A percentile compares a stretch with the other conserved stretches of the same genome.
Conservation (phyloP, 2,329 filamentous ascomycete genomes). For the Fusarium pininemorale region DNA sequence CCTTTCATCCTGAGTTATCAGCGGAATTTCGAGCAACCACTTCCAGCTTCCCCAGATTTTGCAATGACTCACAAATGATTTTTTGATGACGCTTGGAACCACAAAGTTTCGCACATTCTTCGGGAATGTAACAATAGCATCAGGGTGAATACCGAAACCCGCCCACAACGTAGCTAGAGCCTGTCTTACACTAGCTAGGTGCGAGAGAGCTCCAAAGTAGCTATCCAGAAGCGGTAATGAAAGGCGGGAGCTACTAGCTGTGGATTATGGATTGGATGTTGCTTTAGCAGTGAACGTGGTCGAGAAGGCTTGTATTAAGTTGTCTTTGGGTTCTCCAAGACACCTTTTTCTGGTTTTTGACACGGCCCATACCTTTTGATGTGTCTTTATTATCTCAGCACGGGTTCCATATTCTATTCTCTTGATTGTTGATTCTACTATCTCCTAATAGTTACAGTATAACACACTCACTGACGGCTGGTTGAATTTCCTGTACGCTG, state of each 20-base stretch:
- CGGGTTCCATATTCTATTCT: not conserved
- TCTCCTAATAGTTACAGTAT: not conserved
- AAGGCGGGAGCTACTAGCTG: not conserved
- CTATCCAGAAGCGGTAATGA: not conserved
- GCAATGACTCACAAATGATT: not conserved
- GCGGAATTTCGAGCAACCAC: not conserved
- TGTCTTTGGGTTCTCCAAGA: not conserved
- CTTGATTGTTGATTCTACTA: accelerated
- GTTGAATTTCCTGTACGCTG: not conserved
- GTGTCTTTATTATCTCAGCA: not conserved
- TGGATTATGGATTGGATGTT: not conserved
- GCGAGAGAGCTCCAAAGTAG: not conserved
- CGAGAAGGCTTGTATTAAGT: not conserved
- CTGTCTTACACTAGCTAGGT: not conserved
- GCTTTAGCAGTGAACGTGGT: too few species aligned
- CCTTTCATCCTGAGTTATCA: not conserved
- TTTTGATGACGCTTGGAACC: accelerated
- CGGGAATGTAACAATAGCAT: not conserved
- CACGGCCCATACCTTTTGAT: too few species aligned
- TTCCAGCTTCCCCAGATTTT: not conserved
- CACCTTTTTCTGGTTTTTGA: too few species aligned
- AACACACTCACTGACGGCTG: not conserved
- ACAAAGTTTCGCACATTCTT: not conserved
- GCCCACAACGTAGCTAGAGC: not conserved
- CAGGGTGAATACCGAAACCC: not conserved